phyloP scores from a whole-genome alignment of 352 stramenopile genomes.

The Phytopythium montanum region DNA sequence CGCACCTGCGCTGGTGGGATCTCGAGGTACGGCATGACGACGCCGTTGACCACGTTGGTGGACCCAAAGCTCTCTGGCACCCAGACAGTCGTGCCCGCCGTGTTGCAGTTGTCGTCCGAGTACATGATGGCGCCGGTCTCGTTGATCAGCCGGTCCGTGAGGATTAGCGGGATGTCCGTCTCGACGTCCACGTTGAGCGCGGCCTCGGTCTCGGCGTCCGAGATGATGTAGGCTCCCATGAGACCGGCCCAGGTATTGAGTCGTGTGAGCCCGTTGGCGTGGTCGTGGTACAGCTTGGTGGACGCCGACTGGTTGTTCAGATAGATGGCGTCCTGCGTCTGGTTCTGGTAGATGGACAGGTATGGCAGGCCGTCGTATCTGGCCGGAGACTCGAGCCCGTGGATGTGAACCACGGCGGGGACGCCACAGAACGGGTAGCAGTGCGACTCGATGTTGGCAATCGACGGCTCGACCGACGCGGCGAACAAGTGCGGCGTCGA shows the following conservation, averaged over 20 bases:
- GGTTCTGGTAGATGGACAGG: constrained; percentile 65
- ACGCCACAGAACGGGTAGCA: constrained; percentile 72
- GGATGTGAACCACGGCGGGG: constrained; percentile 51
- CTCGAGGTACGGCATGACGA: constrained; percentile 67
- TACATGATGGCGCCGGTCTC: constrained; percentile 55
- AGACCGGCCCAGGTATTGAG: constrained; percentile 66
- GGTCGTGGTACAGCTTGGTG: constrained; percentile 75
- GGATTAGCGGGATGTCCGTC: constrained; percentile 54
- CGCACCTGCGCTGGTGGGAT: constrained; percentile 56
- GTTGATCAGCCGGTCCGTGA: constrained; percentile 49
- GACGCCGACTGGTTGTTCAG: constrained; percentile 66
- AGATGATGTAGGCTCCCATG: constrained; percentile 54
- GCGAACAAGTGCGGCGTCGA: constrained; percentile 41
- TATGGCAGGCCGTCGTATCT: constrained; percentile 57
- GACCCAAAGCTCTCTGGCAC: constrained; percentile 60
- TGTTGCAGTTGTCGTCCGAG: constrained; percentile 56
- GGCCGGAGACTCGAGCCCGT: constrained; percentile 61
- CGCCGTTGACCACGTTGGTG: constrained; percentile 62
- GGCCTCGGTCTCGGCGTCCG: constrained; percentile 43
- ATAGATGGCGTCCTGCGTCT: constrained; percentile 47
- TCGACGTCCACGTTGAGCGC: constrained; percentile 50
- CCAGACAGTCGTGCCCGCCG: constrained; percentile 34
- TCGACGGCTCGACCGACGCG: constrained; percentile 37
- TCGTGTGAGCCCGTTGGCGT: constrained; percentile 60
- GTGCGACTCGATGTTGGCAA: constrained; percentile 40